Evolutionary conservation across 2,329 filamentous ascomycete species (phyloP), one percentile per base, ranked within the genome.

Genomic region (Colletotrichum sp.): DNA sequence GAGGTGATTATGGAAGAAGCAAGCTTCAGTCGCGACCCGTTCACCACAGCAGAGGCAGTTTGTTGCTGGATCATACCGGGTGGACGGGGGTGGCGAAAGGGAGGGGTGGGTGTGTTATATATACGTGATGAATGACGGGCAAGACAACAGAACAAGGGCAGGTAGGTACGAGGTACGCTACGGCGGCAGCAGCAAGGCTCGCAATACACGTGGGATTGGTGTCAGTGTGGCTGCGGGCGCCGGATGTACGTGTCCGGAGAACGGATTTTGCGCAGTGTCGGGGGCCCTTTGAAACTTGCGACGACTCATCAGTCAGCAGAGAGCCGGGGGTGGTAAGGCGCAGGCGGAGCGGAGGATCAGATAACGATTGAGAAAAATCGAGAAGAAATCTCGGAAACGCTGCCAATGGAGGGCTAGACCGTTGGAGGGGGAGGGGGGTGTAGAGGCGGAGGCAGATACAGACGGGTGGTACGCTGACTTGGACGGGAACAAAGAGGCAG

Each of bases 41-140:
- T 85, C 69, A 86, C 76, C 74, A 86, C 77, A 78, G 81, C 81
- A 66, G 83, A 82, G 33, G 83, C 79, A 75, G 83, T 77, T 76
- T 85, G 84, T 78, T 80, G 81, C 78, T 83, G 87, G 80, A 87
- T 84, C 87, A 88, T 88, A 77, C 82, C 85, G 82, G 77, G 12
- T 47, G 24, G 31, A 29, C 24, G 33, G 21, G 24, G 70, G 76
- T 67, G 80, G 77, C 62, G 72, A 74, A 70, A 65, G 72, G 66
- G 62, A n/a, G n/a, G 51, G 27, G 43, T 51, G 43, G 31, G 24
- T 1, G 27, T 31, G 38, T 43, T 59, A 55, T 69, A 66, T 68
- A 73, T 66, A 69, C 43, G 38, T 31, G 78, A 78, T 80, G 79
- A 75, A 51, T 78, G 78, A 54, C 47, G 29, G 31, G 21, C 24